Percentiles rank a stretch among this genome's conserved stretches.
These are phyloP conservation scores for Silene uniflora DNA, from an alignment of 148 eudicot genomes.

Conservation along the genomic window DNA sequence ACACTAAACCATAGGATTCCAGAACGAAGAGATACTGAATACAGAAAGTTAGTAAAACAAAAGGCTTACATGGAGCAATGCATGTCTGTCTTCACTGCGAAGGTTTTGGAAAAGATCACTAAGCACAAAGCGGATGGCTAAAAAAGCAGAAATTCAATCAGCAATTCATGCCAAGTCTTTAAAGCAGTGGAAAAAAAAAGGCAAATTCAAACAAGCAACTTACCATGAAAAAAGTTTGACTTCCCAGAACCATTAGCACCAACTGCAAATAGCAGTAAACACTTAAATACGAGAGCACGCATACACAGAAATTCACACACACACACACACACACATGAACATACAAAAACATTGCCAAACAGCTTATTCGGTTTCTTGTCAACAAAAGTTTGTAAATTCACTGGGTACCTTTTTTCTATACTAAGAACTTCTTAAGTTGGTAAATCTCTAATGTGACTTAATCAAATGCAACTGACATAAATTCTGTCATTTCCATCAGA, in stretches of 20 bases:
- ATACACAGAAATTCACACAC: slow-evolving; percentile 11
- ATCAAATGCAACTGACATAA: background rate
- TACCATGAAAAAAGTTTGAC: slow-evolving; percentile 97
- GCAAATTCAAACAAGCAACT: slow-evolving; percentile 10
- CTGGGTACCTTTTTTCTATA: background rate
- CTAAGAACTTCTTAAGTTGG: background rate
- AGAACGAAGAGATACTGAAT: background rate
- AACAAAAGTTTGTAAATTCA: background rate
- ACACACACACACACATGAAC: background rate
- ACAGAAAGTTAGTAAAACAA: slow-evolving; percentile 11
- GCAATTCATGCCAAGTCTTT: background rate
- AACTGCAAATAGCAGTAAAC: slow-evolving; percentile 47
- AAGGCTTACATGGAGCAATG: slow-evolving; percentile 86
- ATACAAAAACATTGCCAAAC: background rate
- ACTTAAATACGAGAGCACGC: background rate
- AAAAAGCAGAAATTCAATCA: slow-evolving; percentile 19
- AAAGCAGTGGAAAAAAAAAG: background rate
- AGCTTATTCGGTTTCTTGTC: background rate
- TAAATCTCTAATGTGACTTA: background rate
- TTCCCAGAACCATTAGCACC: slow-evolving; percentile 99
- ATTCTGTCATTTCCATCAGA: background rate
- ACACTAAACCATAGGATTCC: background rate
- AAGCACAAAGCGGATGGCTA: slow-evolving; percentile 95
- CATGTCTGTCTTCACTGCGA: slow-evolving; percentile 83
- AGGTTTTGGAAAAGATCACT: slow-evolving; percentile 94